Evolutionary conservation across 345 rosid species (phyloP), one percentile per base, ranked within the genome.

Genomic region (Eucalyptus microcorys): DNA sequence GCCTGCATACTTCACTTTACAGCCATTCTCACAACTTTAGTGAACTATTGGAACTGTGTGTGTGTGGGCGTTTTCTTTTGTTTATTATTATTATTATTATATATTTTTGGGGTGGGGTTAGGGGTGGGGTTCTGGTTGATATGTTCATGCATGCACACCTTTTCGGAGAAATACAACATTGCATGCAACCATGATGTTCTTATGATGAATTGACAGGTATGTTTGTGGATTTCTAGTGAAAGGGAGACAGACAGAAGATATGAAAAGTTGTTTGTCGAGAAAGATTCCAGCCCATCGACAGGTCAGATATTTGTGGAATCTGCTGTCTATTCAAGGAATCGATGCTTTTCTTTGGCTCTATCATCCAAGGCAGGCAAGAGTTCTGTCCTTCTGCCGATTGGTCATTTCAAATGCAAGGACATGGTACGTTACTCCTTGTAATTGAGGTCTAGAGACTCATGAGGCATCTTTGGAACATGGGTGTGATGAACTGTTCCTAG

Each of bases 301-400:
- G 86, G 91, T 89, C 95, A 95, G 66, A 94, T 94, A 88, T 97
- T 97, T 89, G 94, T 97, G 90, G 99, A 97, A 92, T 92, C 96
- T 91, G 99, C 98, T 91, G 99, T 97, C 84, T 97, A 97, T 91
- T 91, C 98, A 87, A 95, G 97, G 94, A 97, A 97, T 86, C 99
- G 99, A 61, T 96, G 98, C 94, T 96, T 97, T 91, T 98, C 98
- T 47, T 92, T 96, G 89, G 97, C 95, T 87, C 91, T 95, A 49
- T 97, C 99, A 32, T 97, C 99, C 4, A 97, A 97, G 94, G 97
- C 98, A 71, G 98, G 99, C 90, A 97, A 97, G 92, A 93, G 91
- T 22, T 93, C 98, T 21, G 52, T 96, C 88, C 99, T 97, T 89
- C 92, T 97, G 86, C 98, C 99, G 14, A 95, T 97, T 40, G 91